Conservation (phyloP, 2,329 filamentous ascomycete species). For the Hyphodiscus sp. region DNA sequence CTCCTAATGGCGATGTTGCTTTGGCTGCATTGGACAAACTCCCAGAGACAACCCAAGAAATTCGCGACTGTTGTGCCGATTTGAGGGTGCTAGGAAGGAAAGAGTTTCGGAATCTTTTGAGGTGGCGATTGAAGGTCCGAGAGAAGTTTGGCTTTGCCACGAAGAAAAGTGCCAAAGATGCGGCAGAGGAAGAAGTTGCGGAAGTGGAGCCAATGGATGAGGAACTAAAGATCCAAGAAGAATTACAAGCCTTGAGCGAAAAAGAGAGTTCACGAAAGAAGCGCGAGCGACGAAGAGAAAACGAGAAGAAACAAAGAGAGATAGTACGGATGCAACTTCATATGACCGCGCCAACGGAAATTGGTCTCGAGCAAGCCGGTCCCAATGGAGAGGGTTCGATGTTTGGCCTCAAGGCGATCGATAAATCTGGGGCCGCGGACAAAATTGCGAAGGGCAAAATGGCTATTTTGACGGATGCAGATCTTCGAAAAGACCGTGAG, state of each 20-base stretch:
- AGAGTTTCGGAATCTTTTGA: slow-evolving; percentile 84
- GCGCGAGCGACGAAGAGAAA: slow-evolving; percentile 77
- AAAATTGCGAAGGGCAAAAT: slow-evolving; percentile 74
- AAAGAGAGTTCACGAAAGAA: slow-evolving; percentile 71
- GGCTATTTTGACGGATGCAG: slow-evolving; percentile 54
- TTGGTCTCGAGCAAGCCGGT: slow-evolving; percentile 82
- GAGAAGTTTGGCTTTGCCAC: slow-evolving; percentile 83
- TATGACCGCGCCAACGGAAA: slow-evolving; percentile 94
- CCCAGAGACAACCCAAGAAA: slow-evolving; percentile 79
- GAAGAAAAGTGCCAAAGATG: slow-evolving; percentile 47
- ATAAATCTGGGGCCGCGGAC: slow-evolving; percentile 64
- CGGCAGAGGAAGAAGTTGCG: slow-evolving; percentile 60
- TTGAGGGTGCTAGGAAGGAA: slow-evolving; percentile 87
- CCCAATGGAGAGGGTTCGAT: slow-evolving; percentile 75
- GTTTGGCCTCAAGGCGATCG: slow-evolving; percentile 77
- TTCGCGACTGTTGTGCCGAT: slow-evolving; percentile 71
- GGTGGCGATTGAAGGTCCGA: slow-evolving; percentile 82
- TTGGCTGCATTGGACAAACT: slow-evolving; percentile 80
- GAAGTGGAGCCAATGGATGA: slow-evolving; percentile 90
- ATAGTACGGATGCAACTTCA: slow-evolving; percentile 95
- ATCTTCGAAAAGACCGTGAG: slow-evolving; percentile 52
- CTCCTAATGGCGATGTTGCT: slow-evolving; percentile 76
- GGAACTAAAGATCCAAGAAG: slow-evolving; percentile 82
- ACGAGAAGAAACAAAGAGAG: slow-evolving; percentile 90
- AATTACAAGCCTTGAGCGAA: slow-evolving; percentile 76